phyloP scores from a whole-genome alignment of 495 filamentous ascomycete genomes.

The Xylaria nigripes region DNA sequence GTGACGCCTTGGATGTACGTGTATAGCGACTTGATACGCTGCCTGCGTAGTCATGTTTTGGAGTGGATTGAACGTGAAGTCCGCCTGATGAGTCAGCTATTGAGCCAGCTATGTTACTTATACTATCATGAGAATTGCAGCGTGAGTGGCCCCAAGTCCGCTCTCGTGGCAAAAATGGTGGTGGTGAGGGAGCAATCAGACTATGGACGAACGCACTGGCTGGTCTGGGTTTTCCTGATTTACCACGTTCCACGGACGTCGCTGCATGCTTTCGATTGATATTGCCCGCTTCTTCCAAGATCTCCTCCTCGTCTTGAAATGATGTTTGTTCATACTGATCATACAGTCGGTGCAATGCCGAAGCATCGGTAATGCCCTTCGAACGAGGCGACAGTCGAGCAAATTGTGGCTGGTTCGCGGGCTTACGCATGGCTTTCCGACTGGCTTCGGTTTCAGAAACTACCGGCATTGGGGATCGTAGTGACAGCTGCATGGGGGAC shows the following conservation, averaged over 20 bases:
- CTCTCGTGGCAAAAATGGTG: slow-evolving; percentile 3
- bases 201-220: slow-evolving; percentile 18
- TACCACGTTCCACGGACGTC: slow-evolving; percentile 7
- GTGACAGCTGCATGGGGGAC: slow-evolving; percentile 30
- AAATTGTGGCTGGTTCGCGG: slow-evolving; percentile 14
- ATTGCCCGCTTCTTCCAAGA: slow-evolving; percentile 27
- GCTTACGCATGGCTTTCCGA: slow-evolving; percentile 19
- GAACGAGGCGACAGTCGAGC: slow-evolving; percentile 24
- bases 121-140: slow-evolving; percentile 18
- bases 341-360: slow-evolving; percentile 37
- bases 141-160: slow-evolving; percentile 21
- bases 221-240: slow-evolving; percentile 9
- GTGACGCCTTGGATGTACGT: slow-evolving; percentile 41
- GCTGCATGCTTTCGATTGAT: slow-evolving; percentile 1
- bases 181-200: slow-evolving; percentile 16
- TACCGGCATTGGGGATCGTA: slow-evolving; percentile 20
- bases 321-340: slow-evolving; percentile 47
- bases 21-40: slow-evolving; percentile 45
- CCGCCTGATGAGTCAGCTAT: slow-evolving; percentile 19
- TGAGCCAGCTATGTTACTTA: slow-evolving; percentile 16
- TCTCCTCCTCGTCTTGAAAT: slow-evolving; percentile 25
- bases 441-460: slow-evolving; percentile 6
- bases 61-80: slow-evolving; percentile 15
- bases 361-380: slow-evolving; percentile 25
- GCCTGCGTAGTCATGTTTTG: slow-evolving; percentile 30